Percentiles rank a stretch among this genome's conserved stretches.
These are phyloP conservation scores for Ganoderma leucocontextum DNA, from an alignment of 1,284 basidiomycete species.

Conservation along the genomic window DNA sequence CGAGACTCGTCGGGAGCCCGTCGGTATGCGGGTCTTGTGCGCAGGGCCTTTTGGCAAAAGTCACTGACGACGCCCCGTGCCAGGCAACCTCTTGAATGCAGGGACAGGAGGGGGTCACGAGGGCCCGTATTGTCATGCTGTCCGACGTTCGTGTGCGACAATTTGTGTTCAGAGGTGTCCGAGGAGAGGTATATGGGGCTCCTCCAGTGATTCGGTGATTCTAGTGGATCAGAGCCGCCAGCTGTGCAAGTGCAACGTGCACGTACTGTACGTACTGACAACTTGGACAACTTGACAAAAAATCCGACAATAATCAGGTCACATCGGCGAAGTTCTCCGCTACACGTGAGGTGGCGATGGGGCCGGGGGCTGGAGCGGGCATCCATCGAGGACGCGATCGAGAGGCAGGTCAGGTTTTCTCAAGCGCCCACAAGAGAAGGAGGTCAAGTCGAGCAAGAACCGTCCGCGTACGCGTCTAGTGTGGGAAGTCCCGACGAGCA, in stretches of 20 bases:
- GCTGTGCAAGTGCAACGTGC: not conserved
- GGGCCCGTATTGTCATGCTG: not conserved
- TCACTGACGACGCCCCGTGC: not conserved
- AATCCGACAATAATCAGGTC: not conserved
- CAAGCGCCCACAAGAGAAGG: slow-evolving; percentile 23
- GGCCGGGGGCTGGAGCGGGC: not conserved
- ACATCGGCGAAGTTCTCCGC: not conserved
- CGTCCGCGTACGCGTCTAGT: slow-evolving; percentile 4
- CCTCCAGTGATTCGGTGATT: not conserved
- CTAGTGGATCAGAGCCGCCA: not conserved
- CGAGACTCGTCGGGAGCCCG: not conserved
- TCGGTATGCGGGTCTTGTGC: not conserved
- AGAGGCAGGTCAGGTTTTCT: slow-evolving; percentile 9
- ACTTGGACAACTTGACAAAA: not conserved
- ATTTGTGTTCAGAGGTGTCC: not conserved
- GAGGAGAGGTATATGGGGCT: not conserved
- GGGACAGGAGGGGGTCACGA: not conserved
- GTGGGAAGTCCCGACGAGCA: slow-evolving; percentile 20
- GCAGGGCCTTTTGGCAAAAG: not conserved
- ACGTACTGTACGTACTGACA: not conserved
- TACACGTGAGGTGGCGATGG: not conserved
- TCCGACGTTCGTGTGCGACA: not conserved
- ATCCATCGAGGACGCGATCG: not conserved
- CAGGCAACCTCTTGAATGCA: not conserved
- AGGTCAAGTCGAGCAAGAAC: not conserved